phyloP scores from a whole-genome alignment of 2,329 filamentous ascomycete species.

The Trichocomaceae sp. region DNA sequence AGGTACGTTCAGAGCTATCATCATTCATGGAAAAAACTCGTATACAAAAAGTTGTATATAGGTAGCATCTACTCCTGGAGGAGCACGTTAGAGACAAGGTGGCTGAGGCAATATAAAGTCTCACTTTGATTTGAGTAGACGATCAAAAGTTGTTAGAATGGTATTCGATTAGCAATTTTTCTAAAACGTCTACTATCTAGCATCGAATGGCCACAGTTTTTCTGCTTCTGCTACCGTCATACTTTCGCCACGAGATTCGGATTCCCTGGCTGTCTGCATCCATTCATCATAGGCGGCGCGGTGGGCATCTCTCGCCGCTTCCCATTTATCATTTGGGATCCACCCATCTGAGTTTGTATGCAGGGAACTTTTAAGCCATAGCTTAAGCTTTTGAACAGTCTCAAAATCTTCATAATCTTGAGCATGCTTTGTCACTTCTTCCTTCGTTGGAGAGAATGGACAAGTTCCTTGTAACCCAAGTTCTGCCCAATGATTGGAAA shows the following conservation, averaged over 20 bases:
- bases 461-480: too few species aligned
- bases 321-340: conserved; percentile 25
- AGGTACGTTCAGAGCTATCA: too few species aligned
- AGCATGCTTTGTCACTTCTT: background rate
- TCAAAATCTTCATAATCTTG: conserved; percentile 28
- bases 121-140: too few species aligned
- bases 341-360: conserved; percentile 28
- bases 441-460: too few species aligned
- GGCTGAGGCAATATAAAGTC: too few species aligned
- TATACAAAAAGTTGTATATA: too few species aligned
- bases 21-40: too few species aligned
- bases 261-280: conserved; percentile 24
- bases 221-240: conserved; percentile 23
- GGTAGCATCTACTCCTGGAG: too few species aligned
- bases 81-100: too few species aligned
- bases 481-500: conserved; percentile 10
- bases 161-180: too few species aligned
- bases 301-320: conserved; percentile 22
- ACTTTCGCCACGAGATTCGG: conserved; percentile 17
- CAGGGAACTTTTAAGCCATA: conserved; percentile 22
- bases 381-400: conserved; percentile 23
- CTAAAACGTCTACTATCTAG: too few species aligned
- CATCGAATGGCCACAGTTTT: conserved; percentile 25
- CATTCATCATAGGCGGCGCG: conserved; percentile 23
- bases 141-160: too few species aligned